A percentile compares a stretch with the other conserved stretches of the same genome.
phyloP scores from a whole-genome alignment of 371 early-diverging fungal species.

The Mucor velutinosus region DNA sequence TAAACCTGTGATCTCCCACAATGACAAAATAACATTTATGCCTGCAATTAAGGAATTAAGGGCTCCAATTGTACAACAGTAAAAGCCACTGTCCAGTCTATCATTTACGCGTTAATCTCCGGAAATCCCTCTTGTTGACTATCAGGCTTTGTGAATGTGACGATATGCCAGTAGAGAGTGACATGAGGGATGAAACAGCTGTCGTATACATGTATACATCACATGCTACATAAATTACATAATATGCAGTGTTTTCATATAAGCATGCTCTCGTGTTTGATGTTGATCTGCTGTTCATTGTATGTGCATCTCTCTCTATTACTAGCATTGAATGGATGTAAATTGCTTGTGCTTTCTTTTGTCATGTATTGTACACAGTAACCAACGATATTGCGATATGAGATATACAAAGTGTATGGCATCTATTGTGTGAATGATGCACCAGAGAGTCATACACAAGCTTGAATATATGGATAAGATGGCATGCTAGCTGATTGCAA shows the following conservation, averaged over 20 bases:
- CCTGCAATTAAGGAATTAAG: not conserved
- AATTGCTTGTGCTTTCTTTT: no score
- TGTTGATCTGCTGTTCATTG: not conserved
- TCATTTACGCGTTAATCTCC: not conserved
- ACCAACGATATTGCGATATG: no score
- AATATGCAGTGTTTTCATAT: not conserved
- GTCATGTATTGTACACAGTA: no score
- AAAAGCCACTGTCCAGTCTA: not conserved
- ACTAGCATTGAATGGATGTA: no score
- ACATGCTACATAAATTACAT: not conserved
- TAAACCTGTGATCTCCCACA: not conserved
- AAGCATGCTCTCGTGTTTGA: not conserved
- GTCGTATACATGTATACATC: not conserved
- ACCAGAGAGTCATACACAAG: no score
- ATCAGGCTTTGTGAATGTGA: not conserved
- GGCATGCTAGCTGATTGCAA: no score
- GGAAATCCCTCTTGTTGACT: not conserved
- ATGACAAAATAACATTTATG: not conserved
- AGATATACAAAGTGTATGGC: no score
- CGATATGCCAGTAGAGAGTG: no score
- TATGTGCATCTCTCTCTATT: no score
- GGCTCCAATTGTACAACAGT: not conserved
- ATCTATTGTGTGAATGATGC: no score
- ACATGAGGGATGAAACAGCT: no score
- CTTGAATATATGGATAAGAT: no score